phyloP scores from a whole-genome alignment of 2,329 filamentous ascomycete species.

The Myrmaecium sp. region DNA sequence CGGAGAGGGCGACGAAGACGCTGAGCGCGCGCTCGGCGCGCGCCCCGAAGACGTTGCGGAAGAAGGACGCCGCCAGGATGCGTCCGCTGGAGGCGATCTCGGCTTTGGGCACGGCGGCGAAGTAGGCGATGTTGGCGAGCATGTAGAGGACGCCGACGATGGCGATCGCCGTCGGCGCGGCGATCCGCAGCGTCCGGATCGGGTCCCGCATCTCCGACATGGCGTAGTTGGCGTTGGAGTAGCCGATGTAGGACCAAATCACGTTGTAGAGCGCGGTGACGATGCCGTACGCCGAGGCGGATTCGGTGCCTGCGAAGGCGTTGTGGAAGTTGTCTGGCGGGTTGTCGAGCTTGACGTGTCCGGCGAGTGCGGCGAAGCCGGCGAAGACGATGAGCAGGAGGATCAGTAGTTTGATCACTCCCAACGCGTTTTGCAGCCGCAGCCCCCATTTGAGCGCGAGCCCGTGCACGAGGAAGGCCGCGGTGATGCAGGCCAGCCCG shows the following conservation, averaged over 20 bases:
- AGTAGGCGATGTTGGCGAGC: slow-evolving; percentile 51
- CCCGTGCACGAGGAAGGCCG: slow-evolving; percentile 49
- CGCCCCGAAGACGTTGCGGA: slow-evolving; percentile 36
- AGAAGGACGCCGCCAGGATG: slow-evolving; percentile 40
- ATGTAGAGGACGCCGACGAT: slow-evolving; percentile 46
- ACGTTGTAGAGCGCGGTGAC: slow-evolving; percentile 58
- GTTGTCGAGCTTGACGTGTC: slow-evolving; percentile 42
- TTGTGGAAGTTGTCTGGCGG: slow-evolving; percentile 47
- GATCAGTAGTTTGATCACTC: slow-evolving; percentile 48
- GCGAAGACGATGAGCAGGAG: slow-evolving; percentile 48
- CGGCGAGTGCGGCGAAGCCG: slow-evolving; percentile 44
- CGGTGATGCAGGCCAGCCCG: slow-evolving; percentile 48
- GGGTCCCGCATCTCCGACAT: slow-evolving; percentile 50
- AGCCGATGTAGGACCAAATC: slow-evolving; percentile 53
- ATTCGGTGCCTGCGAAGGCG: slow-evolving; percentile 49
- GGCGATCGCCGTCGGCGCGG: slow-evolving; percentile 43
- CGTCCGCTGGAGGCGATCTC: slow-evolving; percentile 37
- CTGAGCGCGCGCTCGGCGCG: slow-evolving; percentile 41
- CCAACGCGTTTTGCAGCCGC: slow-evolving; percentile 48
- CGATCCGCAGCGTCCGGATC: slow-evolving; percentile 45
- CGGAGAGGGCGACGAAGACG: slow-evolving; percentile 50
- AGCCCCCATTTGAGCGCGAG: slow-evolving; percentile 48
- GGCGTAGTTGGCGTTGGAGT: slow-evolving; percentile 52
- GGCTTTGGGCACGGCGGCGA: slow-evolving; percentile 41
- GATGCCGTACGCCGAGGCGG: slow-evolving; percentile 46